phyloP scores from a whole-genome alignment of 2,329 filamentous ascomycete genomes.

The Fusarium coffeatum region DNA sequence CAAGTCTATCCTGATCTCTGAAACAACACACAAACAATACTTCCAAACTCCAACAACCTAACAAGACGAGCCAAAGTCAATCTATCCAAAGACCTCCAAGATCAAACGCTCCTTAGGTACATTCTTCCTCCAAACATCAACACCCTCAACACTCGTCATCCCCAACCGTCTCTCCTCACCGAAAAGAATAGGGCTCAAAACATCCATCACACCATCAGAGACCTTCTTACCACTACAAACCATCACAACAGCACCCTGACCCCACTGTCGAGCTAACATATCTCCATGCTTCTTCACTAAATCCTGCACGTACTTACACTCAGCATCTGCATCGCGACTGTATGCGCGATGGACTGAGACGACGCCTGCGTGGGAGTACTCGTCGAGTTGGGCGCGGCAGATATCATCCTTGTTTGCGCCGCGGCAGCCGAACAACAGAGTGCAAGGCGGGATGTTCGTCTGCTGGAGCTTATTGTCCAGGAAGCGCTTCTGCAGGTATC shows the following conservation, averaged over 20 bases:
- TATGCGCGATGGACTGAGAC: not conserved
- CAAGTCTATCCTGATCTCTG: not conserved
- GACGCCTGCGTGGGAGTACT: not conserved
- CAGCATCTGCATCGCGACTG: not conserved
- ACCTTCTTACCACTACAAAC: constrained; percentile 21
- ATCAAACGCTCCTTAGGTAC: constrained; percentile 8
- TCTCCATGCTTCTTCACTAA: not conserved
- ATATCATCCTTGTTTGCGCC: constrained; percentile 9
- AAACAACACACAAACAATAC: not conserved
- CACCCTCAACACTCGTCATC: not conserved
- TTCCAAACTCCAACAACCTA: not conserved
- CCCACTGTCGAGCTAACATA: not conserved
- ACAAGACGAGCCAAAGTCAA: no score
- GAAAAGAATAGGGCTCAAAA: constrained; percentile 6
- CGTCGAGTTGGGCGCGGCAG: not conserved
- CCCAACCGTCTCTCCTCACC: not conserved
- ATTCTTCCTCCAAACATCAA: constrained; percentile 2
- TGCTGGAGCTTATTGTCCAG: not conserved
- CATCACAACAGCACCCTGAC: constrained; percentile 11
- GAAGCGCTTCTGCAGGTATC: constrained; percentile 12
- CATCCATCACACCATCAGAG: constrained; percentile 7
- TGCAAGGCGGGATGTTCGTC: fast-evolving
- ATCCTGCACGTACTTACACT: constrained; percentile 7
- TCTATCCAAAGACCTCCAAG: constrained; percentile 11
- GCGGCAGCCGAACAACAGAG: constrained; percentile 1